Base-by-base conservation (phyloP, 2,329 filamentous ascomycete genomes). In the Lachnellula arida region DNA sequence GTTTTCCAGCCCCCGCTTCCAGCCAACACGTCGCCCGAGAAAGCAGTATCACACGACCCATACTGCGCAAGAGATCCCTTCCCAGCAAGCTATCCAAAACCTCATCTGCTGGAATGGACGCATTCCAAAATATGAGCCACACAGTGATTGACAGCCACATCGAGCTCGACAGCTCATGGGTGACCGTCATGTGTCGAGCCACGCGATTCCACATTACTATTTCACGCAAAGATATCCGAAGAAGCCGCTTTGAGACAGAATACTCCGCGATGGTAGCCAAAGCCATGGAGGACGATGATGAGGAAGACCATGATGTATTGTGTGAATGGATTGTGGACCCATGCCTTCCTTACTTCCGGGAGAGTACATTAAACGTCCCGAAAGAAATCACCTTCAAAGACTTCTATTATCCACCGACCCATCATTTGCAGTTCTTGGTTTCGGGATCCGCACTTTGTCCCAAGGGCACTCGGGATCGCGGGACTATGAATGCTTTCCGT, bases 261-360 rank as follows among this genome's bases (percentile, higher is more conserved):
- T 57, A 55, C 51, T 54, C 57, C 44, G 22, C 55, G 40, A 15
- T 57, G 44, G 51, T 59, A n/a, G 46, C 39, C 35, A 52, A 59
- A 54, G 37, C 48, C 42, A 50, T 55, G 46, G 57, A 57, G 44
- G 53, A 48, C 37, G 51, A 43, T 22, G 54, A 44, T 57, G 57
- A 57, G 28, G 57, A 59, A 15, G 57, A 47, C 43, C 46, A 52
- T 48, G 57, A 57, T 43, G 54, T 40, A 48, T 54, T 59, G 46
- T 57, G 48, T 54, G 40, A 44, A 25, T 54, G 48, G 57, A 59
- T 53, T 46, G 54, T 59, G 47, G 51, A 59, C 43, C 54, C 37
- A 54, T 59, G 57, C 51, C 22, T 59, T 59, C 34, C 54, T 51
- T 57, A 52, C 51, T 59, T 57, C 37, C 49, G 55, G 54, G 51